Evolutionary conservation across 495 filamentous ascomycete species (phyloP).

Genomic region (Lentithecium fluviatile): DNA sequence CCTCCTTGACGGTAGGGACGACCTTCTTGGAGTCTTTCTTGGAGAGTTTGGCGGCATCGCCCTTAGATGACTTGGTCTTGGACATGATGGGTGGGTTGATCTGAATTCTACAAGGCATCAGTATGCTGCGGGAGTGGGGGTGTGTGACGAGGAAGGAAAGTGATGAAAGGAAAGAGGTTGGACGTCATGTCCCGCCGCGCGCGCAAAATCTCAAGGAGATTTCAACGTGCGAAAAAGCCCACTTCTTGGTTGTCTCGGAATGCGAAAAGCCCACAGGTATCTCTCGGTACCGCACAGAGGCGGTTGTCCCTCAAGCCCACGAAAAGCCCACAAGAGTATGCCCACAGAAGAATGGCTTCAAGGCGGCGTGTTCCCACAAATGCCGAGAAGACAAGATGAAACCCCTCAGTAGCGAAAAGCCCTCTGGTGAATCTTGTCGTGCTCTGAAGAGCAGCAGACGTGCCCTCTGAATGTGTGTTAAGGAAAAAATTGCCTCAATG

Average conservation of each 20-base stretch:
- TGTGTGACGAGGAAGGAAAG: not conserved
- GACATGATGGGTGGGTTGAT: conserved; percentile 25
- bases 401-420: conserved; percentile 38
- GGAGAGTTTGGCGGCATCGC: conserved; percentile 21
- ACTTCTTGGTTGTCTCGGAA: conserved; percentile 35
- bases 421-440: conserved; percentile 28
- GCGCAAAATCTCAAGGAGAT: conserved; percentile 7
- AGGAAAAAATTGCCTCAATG: conserved; percentile 35
- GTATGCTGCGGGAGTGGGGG: conserved; percentile 9
- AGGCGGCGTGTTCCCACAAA: conserved; percentile 49
- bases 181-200: conserved; percentile 1
- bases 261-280: conserved; percentile 38
- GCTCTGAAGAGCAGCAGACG: conserved; percentile 25
- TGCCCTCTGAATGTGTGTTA: conserved; percentile 24
- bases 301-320: conserved; percentile 39
- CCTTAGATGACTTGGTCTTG: conserved; percentile 31
- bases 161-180: not conserved
- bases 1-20: conserved; percentile 47
- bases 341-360: conserved; percentile 42
- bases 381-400: conserved; percentile 38
- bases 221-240: conserved; percentile 10
- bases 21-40: conserved; percentile 33
- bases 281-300: conserved; percentile 36
- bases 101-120: conserved; percentile 21
- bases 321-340: conserved; percentile 42